These are phyloP conservation scores for Geotrichum australiense DNA, from an alignment of 1,139 yeast species.

Conservation along the genomic window DNA sequence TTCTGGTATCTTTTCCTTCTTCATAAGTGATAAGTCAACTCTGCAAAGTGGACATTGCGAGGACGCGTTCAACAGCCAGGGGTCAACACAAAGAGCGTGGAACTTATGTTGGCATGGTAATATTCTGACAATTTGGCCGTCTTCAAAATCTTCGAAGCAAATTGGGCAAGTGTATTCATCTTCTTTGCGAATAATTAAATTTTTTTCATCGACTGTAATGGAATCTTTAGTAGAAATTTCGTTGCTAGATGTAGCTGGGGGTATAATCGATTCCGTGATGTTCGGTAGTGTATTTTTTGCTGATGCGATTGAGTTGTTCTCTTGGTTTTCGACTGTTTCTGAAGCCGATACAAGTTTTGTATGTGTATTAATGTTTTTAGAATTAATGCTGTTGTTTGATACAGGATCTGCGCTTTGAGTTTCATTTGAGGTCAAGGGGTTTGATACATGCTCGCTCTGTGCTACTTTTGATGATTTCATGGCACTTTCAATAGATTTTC, in stretches of 20 bases:
- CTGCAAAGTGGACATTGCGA: conserved; percentile 84
- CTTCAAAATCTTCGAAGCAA: conserved; percentile 53
- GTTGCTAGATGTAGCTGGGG: too few species aligned
- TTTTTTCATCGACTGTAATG: neutral
- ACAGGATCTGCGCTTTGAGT: too few species aligned
- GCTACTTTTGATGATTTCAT: neutral
- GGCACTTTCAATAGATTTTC: too few species aligned
- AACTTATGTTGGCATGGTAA: conserved; percentile 76
- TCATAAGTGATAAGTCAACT: conserved; percentile 41
- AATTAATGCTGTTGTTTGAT: too few species aligned
- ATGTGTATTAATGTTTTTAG: too few species aligned
- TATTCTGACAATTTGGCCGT: conserved; percentile 58
- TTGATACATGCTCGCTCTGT: neutral
- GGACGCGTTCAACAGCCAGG: conserved; percentile 68
- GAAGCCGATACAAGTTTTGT: too few species aligned
- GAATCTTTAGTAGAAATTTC: neutral
- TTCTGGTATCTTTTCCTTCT: conserved; percentile 26
- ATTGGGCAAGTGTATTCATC: conserved; percentile 71
- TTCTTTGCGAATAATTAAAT: conserved; percentile 36
- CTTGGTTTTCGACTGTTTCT: too few species aligned
- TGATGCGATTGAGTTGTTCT: too few species aligned
- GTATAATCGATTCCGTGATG: too few species aligned
- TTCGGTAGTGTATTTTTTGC: too few species aligned
- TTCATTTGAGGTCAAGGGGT: neutral
- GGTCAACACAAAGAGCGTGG: conserved; percentile 74